A percentile compares a stretch with the other conserved stretches of the same genome.
phyloP scores from a whole-genome alignment of 176 grass and related monocot species.

The Lolium multiflorum region DNA sequence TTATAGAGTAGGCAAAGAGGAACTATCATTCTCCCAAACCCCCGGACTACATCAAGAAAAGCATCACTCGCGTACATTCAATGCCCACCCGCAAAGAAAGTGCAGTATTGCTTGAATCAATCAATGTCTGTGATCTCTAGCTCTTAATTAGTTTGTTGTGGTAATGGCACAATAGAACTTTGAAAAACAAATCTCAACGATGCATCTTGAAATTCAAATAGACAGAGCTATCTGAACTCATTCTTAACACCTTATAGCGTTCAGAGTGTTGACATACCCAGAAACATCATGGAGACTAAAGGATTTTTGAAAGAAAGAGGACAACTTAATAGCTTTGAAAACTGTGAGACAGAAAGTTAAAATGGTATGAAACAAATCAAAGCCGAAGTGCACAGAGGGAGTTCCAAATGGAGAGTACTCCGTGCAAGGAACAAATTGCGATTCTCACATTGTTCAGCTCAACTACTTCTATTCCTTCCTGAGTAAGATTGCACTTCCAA shows the following conservation, averaged over 20 bases:
- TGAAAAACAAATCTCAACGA: slow-evolving; percentile 1
- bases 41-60: slow-evolving; percentile 5
- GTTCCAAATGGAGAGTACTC: neutral
- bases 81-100: slow-evolving; percentile 28
- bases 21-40: slow-evolving; percentile 29
- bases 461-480: slow-evolving; percentile 28
- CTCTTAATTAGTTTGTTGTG: slow-evolving; percentile 10
- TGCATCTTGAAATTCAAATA: slow-evolving; percentile 17
- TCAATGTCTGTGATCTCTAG: slow-evolving; percentile 1
- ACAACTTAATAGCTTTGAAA: neutral
- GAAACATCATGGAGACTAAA: neutral
- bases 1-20: slow-evolving; percentile 30
- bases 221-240: neutral
- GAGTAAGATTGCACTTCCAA: slow-evolving; percentile 49
- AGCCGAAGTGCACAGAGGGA: neutral
- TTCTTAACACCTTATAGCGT: neutral
- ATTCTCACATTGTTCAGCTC: slow-evolving; percentile 23
- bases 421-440: neutral
- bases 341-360: neutral
- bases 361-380: neutral
- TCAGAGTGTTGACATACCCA: neutral
- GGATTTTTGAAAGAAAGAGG: neutral
- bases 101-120: slow-evolving; percentile 1
- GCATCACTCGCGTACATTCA: slow-evolving; percentile 33
- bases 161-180: neutral